Evolutionary conservation across 306 rosid species (phyloP).

Genomic region (Dryas alaskensis): DNA sequence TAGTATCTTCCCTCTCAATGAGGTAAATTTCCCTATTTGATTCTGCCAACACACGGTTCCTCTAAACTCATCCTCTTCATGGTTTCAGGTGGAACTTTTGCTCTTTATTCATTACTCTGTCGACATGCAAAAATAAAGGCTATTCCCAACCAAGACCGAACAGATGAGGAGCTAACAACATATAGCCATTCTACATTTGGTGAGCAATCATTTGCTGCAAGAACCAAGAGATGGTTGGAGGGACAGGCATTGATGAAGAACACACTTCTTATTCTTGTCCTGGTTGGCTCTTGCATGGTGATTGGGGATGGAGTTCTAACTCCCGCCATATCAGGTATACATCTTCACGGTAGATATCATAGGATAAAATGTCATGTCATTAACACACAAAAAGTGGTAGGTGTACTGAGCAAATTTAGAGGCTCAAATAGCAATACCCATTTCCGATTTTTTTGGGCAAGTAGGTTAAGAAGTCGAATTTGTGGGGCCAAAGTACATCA

Average conservation of each 20-base stretch:
- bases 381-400: not conserved
- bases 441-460: not conserved
- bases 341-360: slow-evolving; percentile 8
- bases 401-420: not conserved
- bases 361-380: not conserved
- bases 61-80: slow-evolving; percentile 10
- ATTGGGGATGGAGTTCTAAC: slow-evolving; percentile 98
- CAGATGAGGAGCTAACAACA: slow-evolving; percentile 91
- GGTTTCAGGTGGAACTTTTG: slow-evolving; percentile 86
- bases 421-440: not conserved
- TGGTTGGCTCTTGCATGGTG: slow-evolving; percentile 94
- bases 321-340: slow-evolving; percentile 90
- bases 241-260: slow-evolving; percentile 50
- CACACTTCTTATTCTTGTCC: slow-evolving; percentile 79
- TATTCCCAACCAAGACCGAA: slow-evolving; percentile 90
- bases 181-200: slow-evolving; percentile 79
- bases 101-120: slow-evolving; percentile 92
- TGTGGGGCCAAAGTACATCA: not conserved
- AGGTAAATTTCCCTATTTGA: slow-evolving; percentile 11
- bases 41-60: slow-evolving; percentile 12
- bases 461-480: not conserved
- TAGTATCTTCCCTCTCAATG: not conserved
- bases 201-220: slow-evolving; percentile 84
- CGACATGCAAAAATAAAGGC: slow-evolving; percentile 88
- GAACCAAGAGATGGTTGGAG: slow-evolving; percentile 86